These are phyloP conservation scores for Carex parvula DNA, from an alignment of 176 grass and related monocot species.

Conservation along the genomic window DNA sequence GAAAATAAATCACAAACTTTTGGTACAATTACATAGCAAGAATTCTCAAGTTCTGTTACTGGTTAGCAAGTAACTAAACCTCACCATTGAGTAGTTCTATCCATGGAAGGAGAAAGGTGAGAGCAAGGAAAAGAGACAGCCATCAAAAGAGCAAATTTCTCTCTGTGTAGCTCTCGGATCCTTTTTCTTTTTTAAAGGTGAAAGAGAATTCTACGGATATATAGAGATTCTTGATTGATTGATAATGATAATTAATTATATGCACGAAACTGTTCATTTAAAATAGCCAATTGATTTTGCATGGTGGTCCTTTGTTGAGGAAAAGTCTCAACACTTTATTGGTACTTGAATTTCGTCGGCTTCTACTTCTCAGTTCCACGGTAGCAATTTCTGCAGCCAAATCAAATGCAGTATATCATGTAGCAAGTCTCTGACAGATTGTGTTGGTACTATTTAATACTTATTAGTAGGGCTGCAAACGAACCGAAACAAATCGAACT, in stretches of 20 bases:
- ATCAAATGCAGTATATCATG: background rate
- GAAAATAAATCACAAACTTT: background rate
- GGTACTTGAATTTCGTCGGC: slow-evolving; percentile 29
- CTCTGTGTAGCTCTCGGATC: background rate
- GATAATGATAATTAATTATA: slow-evolving; percentile 1
- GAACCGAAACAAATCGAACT: too few relatives aligned
- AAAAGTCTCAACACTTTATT: background rate
- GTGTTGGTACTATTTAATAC: background rate
- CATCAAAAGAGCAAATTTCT: slow-evolving; percentile 15
- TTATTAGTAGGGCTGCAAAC: too few relatives aligned
- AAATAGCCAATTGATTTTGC: background rate
- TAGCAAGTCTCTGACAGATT: background rate
- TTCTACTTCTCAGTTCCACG: background rate
- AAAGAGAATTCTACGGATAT: slow-evolving; percentile 5
- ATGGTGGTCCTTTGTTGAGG: background rate
- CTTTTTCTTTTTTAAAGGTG: background rate
- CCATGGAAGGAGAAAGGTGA: slow-evolving; percentile 41
- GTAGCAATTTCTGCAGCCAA: background rate
- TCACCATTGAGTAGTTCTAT: slow-evolving; percentile 71
- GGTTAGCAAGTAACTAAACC: background rate
- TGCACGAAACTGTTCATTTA: background rate
- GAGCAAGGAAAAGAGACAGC: slow-evolving; percentile 14
- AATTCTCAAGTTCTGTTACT: background rate
- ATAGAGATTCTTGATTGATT: slow-evolving; percentile 24
- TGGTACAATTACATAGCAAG: background rate